Conservation (phyloP, 2,329 filamentous ascomycete genomes). For the Aspergillus latus region DNA sequence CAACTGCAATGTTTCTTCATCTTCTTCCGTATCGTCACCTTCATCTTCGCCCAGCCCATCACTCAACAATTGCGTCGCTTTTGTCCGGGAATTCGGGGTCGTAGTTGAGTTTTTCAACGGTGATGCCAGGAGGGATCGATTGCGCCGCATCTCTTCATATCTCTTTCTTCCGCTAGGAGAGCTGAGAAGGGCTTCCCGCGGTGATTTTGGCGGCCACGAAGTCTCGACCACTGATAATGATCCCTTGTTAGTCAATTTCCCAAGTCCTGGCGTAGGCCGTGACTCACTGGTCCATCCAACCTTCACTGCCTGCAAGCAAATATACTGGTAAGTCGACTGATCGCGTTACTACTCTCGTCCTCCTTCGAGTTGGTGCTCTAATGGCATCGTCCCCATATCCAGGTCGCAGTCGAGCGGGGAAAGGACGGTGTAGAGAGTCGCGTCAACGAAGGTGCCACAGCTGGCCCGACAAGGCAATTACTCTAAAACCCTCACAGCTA, state of each 20-base stretch:
- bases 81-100: conserved; percentile 40
- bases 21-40: conserved; percentile 68
- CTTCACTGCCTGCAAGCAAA: background rate
- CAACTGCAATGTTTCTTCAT: conserved; percentile 85
- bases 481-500: background rate
- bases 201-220: conserved; percentile 64
- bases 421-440: conserved; percentile 4
- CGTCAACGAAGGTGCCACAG: conserved; percentile 3
- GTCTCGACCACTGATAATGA: conserved; percentile 41
- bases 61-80: conserved; percentile 32
- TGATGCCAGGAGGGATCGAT: conserved; percentile 67
- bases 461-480: background rate
- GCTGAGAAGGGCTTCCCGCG: conserved; percentile 61
- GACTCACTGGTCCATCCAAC: conserved; percentile 24
- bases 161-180: conserved; percentile 78
- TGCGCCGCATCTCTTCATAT: conserved; percentile 66
- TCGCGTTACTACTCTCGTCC: background rate
- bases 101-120: conserved; percentile 57
- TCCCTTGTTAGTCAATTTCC: conserved; percentile 8
- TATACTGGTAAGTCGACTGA: background rate
- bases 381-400: conserved; percentile 17
- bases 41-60: conserved; percentile 47
- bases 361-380: background rate
- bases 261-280: background rate
- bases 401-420: conserved; percentile 14